Conservation (phyloP, 2,329 filamentous ascomycete species). For the Penicillium sp. region DNA sequence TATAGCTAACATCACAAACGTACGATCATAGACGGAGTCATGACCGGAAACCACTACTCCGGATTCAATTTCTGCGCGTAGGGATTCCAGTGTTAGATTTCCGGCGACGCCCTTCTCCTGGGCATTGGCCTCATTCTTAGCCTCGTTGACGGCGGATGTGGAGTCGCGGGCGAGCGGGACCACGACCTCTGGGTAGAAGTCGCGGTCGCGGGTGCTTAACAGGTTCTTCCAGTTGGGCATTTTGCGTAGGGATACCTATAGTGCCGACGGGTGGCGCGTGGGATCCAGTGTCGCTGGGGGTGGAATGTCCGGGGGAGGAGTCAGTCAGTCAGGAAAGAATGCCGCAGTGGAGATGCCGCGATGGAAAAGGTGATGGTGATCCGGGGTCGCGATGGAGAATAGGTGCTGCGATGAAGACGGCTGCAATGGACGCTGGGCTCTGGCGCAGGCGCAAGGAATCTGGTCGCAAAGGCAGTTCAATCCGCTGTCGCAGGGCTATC, state of each 20-base stretch:
- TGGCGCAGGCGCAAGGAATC: background rate
- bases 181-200: conserved; percentile 6
- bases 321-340: background rate
- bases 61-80: conserved; percentile 70
- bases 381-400: background rate
- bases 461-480: background rate
- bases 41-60: conserved; percentile 60
- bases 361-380: background rate
- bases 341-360: background rate
- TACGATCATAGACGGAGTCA: conserved; percentile 77
- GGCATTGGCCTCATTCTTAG: background rate
- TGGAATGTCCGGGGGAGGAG: background rate
- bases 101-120: conserved; percentile 26
- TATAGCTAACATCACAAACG: conserved; percentile 40
- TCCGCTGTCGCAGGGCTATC: background rate
- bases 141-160: background rate
- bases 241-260: background rate
- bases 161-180: conserved; percentile 6
- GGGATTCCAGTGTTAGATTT: conserved; percentile 67
- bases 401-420: background rate
- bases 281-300: background rate
- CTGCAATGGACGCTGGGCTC: background rate
- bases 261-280: background rate
- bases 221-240: conserved; percentile 8
- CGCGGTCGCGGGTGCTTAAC: background rate